Evolutionary conservation across 768 basidiomycete species (phyloP).

Genomic region (Cytidiella melzeri): DNA sequence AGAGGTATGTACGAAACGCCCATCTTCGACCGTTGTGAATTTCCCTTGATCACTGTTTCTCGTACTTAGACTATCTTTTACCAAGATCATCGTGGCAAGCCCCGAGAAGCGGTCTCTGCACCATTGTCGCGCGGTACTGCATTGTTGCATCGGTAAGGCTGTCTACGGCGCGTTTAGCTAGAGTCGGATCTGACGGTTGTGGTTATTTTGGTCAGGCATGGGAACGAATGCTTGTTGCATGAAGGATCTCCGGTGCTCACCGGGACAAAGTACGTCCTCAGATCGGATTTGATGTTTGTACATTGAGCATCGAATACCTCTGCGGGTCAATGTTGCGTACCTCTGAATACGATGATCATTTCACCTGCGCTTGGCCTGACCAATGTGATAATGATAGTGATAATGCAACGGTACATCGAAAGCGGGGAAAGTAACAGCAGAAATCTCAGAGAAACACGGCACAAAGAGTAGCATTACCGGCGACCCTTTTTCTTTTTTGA

Average conservation of each 20-base stretch:
- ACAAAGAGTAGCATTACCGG: slow-evolving; percentile 24
- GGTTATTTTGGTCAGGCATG: slow-evolving; percentile 42
- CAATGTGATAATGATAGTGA: background rate
- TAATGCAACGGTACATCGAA: background rate
- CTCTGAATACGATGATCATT: too few relatives aligned
- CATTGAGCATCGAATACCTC: slow-evolving; percentile 18
- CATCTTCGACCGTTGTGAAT: slow-evolving; percentile 67
- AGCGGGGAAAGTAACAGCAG: background rate
- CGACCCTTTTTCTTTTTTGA: slow-evolving; percentile 50
- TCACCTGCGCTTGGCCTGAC: too few relatives aligned
- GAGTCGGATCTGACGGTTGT: background rate
- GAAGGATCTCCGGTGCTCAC: slow-evolving; percentile 60
- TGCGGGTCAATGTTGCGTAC: too few relatives aligned
- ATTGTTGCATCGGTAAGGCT: slow-evolving; percentile 52
- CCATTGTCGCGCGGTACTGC: slow-evolving; percentile 57
- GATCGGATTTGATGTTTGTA: slow-evolving; percentile 68
- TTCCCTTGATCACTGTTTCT: too few relatives aligned
- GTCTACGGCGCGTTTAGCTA: slow-evolving; percentile 7
- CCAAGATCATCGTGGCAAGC: slow-evolving; percentile 44
- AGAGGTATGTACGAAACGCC: slow-evolving; percentile 42
- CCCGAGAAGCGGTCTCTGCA: slow-evolving; percentile 41
- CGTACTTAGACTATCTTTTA: slow-evolving; percentile 61
- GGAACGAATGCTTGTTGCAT: slow-evolving; percentile 65
- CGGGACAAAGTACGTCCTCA: slow-evolving; percentile 65
- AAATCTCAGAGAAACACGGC: slow-evolving; percentile 3